Evolutionary conservation across 106 monocot genomes (phyloP).

Genomic region (Iris macrosiphon): DNA sequence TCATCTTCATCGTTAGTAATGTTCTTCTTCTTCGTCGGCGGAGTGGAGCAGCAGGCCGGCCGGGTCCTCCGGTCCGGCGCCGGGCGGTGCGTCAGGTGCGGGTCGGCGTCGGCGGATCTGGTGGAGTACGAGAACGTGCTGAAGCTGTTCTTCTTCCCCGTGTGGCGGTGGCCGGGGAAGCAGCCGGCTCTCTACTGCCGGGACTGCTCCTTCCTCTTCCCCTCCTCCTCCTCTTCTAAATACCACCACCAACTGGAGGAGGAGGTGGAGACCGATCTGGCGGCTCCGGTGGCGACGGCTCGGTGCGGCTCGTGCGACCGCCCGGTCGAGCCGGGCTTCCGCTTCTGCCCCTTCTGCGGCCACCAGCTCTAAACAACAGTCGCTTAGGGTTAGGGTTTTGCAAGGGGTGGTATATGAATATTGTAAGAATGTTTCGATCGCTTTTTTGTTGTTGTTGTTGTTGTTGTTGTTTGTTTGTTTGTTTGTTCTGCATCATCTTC

Average conservation of each 20-base stretch:
- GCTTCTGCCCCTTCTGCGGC: slow-evolving; percentile 22
- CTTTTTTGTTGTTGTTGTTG: no score
- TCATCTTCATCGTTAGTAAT: no score
- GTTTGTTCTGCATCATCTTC: no score
- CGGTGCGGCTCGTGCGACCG: slow-evolving; percentile 43
- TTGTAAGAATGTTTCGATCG: no score
- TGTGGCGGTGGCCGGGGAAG: slow-evolving; percentile 44
- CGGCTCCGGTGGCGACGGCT: slow-evolving; percentile 1
- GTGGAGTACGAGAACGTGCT: slow-evolving; percentile 57
- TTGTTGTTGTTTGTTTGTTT: no score
- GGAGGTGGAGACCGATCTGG: neutral
- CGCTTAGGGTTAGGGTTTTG: no score
- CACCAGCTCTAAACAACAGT: neutral
- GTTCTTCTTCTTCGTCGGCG: slow-evolving; percentile 70
- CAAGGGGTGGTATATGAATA: no score
- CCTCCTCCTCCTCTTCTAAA: slow-evolving; percentile 13
- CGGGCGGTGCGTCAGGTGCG: slow-evolving; percentile 53
- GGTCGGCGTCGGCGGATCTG: slow-evolving; percentile 30
- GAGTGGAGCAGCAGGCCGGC: slow-evolving; percentile 48
- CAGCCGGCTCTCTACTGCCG: slow-evolving; percentile 22
- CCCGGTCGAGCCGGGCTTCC: slow-evolving; percentile 17
- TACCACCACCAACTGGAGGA: no score
- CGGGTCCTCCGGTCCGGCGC: slow-evolving; percentile 24
- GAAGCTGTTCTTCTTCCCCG: slow-evolving; percentile 69
- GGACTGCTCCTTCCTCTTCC: slow-evolving; percentile 37